These are phyloP conservation scores for Rhynchosporium secalis DNA, from an alignment of 2,329 filamentous ascomycete genomes.

Conservation along the genomic window DNA sequence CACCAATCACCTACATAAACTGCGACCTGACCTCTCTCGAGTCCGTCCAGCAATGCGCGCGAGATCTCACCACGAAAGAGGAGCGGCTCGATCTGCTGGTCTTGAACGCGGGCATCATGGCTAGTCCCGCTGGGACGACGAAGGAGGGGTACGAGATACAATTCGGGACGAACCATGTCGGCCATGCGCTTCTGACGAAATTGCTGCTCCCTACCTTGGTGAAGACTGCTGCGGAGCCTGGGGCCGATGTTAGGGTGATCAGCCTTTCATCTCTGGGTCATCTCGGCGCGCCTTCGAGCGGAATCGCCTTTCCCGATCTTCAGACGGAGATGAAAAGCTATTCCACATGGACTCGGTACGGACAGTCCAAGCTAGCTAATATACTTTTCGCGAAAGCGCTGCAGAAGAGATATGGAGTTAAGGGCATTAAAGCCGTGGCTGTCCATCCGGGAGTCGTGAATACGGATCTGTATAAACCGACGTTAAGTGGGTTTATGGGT, in stretches of 20 bases:
- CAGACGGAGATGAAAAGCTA: slow-evolving; percentile 30
- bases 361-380: slow-evolving; percentile 29
- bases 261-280: slow-evolving; percentile 25
- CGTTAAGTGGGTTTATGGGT: slow-evolving; percentile 15
- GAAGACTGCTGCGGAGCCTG: slow-evolving; percentile 29
- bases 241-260: slow-evolving; percentile 30
- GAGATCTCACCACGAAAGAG: slow-evolving; percentile 40
- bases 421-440: slow-evolving; percentile 19
- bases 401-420: slow-evolving; percentile 12
- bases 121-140: slow-evolving; percentile 42
- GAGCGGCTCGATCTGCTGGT: slow-evolving; percentile 48
- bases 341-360: slow-evolving; percentile 25
- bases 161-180: slow-evolving; percentile 52
- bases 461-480: slow-evolving; percentile 17
- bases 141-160: slow-evolving; percentile 51
- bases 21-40: slow-evolving; percentile 49
- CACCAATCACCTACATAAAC: slow-evolving; percentile 42
- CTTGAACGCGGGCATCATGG: slow-evolving; percentile 50
- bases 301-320: slow-evolving; percentile 39
- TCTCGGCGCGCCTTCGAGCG: slow-evolving; percentile 11
- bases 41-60: slow-evolving; percentile 46
- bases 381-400: slow-evolving; percentile 15
- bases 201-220: slow-evolving; percentile 41
- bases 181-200: slow-evolving; percentile 48
- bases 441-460: slow-evolving; percentile 29